Conservation (phyloP, 225 moss, liverwort and hornwort species). For the Physcomitrellopsis africana region DNA sequence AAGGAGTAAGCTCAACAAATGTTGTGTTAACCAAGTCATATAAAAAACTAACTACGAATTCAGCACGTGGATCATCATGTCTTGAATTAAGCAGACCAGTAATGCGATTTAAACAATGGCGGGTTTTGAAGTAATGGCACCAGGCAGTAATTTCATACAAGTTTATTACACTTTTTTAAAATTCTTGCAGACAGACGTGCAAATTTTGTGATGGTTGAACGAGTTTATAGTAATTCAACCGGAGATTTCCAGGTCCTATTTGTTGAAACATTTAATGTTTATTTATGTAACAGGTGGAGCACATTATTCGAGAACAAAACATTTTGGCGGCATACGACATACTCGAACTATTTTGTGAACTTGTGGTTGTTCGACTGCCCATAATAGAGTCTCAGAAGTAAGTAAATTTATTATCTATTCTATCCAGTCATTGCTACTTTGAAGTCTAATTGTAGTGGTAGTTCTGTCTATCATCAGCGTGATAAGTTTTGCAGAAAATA, state of each 20-base stretch:
- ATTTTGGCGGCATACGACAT: slow-evolving; percentile 98
- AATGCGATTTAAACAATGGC: neutral
- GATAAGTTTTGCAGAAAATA: neutral
- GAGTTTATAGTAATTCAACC: slow-evolving; percentile 21
- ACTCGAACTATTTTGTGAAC: slow-evolving; percentile 93
- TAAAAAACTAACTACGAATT: neutral
- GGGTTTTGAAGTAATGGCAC: neutral
- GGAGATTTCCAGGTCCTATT: neutral
- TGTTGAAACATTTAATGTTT: neutral
- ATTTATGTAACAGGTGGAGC: slow-evolving; percentile 69
- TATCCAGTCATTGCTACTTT: neutral
- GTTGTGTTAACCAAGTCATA: neutral
- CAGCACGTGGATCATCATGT: neutral
- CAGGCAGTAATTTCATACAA: neutral
- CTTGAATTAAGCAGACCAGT: neutral
- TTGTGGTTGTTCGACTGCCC: slow-evolving; percentile 90
- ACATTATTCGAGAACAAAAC: slow-evolving; percentile 93
- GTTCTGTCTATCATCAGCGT: neutral
- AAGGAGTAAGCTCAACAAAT: neutral
- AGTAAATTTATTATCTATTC: slow-evolving; percentile 23
- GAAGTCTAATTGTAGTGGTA: neutral
- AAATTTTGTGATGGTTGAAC: slow-evolving; percentile 5
- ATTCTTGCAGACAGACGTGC: slow-evolving; percentile 9
- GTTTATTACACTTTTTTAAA: neutral
- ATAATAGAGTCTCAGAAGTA: slow-evolving; percentile 98